Evolutionary conservation across 192 early-diverging fungal genomes (phyloP).

Genomic region (Borealophlyctis nickersoniae): DNA sequence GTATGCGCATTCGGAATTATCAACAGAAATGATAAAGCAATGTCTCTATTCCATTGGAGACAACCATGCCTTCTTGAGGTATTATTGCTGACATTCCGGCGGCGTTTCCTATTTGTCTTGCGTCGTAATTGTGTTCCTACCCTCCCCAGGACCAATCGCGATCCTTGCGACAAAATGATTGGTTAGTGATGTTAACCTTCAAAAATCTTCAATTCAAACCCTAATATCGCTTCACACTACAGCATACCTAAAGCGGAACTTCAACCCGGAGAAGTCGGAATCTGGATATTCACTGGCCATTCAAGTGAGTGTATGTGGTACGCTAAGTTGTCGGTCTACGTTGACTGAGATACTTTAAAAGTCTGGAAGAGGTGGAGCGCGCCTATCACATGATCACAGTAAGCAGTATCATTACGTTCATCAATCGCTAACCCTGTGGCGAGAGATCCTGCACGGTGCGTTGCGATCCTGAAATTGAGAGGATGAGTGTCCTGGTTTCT

Average conservation of each 20-base stretch:
- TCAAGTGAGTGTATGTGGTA: no score
- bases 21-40: slow-evolving; percentile 55
- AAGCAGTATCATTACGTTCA: slow-evolving; percentile 91
- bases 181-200: slow-evolving; percentile 71
- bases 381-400: slow-evolving; percentile 88
- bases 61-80: slow-evolving; percentile 88
- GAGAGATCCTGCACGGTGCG: slow-evolving; percentile 80
- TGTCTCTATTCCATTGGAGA: slow-evolving; percentile 98
- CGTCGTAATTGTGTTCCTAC: no score
- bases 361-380: slow-evolving; percentile 76
- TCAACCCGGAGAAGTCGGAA: slow-evolving; percentile 57
- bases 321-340: no score
- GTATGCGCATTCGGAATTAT: slow-evolving; percentile 56
- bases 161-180: slow-evolving; percentile 93
- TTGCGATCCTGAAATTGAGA: slow-evolving; percentile 2
- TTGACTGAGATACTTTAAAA: slow-evolving; percentile 17
- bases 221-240: no score
- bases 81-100: no score
- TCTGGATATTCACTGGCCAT: slow-evolving; percentile 76
- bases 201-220: no score
- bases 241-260: no score
- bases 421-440: slow-evolving; percentile 93
- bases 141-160: slow-evolving; percentile 51
- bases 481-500: neutral
- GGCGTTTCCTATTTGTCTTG: no score